Evolutionary conservation across 164 flowering plant genomes (phyloP), one percentile per base, ranked within the genome.

Genomic region (Cinnamomum chago): DNA sequence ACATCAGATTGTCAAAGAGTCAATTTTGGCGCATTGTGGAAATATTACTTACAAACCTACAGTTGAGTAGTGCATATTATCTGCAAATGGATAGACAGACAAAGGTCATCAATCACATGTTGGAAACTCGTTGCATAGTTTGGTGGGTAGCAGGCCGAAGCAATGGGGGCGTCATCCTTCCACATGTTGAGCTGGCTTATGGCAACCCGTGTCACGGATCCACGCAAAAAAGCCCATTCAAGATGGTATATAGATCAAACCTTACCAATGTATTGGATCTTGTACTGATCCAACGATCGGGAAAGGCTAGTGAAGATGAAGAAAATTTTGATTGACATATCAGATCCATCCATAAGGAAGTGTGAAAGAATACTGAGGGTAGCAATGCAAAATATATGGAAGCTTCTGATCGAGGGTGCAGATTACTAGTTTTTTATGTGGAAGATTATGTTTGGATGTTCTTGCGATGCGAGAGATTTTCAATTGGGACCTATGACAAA

Each of bases 381-480:
- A 66, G 25, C 69, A 25, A 66, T 66, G 69, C 33, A 23, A 66
- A 66, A 27, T 66, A 27, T 24, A 66, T 22, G 69, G 64, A 60
- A n/a, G n/a, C 64, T n/a, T 24, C 20, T 14, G 2, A 69, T 69
- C 28, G 14, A 5, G 9, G 24, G 10, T 51, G 10, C n/a, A n/a
- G 22, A 5, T 27, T 10, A 10, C 24, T 15, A 18, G 6, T 33
- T 22, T 70, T 50, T 70, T 0, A 70, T 10, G 72, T 50, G 18
- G 62, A 17, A 50, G 62, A 70, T 17, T 9, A 20, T 7, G 62
- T 52, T 12, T n/a, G 25, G 62, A 24, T 23, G 28, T 52, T 27
- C 28, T 15, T 70, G 24, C 3, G 40, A 51, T 10, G 14, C 5
- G 4, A 70, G 27, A 15, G 30, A 25, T 51, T 47, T 50, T 22